phyloP scores from a whole-genome alignment of 306 rosid genomes.

The Quercus alba region DNA sequence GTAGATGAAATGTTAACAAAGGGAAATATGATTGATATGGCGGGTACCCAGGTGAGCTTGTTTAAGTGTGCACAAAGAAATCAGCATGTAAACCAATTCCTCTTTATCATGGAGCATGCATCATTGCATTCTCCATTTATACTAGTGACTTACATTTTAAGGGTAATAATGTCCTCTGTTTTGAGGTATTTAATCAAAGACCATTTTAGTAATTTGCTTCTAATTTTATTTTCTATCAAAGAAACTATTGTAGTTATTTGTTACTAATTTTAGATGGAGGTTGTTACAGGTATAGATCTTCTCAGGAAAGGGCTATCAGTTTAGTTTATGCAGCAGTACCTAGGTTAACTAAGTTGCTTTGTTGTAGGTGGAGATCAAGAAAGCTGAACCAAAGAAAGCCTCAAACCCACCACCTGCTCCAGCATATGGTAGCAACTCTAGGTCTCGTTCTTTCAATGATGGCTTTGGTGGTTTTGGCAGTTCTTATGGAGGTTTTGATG shows the following conservation, averaged over 20 bases:
- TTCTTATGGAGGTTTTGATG: slow-evolving; percentile 57
- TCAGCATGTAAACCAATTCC: slow-evolving; percentile 19
- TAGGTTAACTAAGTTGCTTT: slow-evolving; percentile 69
- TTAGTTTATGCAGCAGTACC: slow-evolving; percentile 30
- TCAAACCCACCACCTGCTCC: slow-evolving; percentile 63
- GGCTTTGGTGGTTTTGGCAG: slow-evolving; percentile 51
- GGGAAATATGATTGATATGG: slow-evolving; percentile 69
- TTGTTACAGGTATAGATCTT: slow-evolving; percentile 41
- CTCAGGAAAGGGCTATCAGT: slow-evolving; percentile 33
- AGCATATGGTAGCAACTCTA: slow-evolving; percentile 61
- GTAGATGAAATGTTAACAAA: slow-evolving; percentile 60
- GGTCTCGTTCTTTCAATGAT: slow-evolving; percentile 60
- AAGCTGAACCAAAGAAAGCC: slow-evolving; percentile 78
- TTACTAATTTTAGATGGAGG: slow-evolving; percentile 41
- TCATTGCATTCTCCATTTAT: slow-evolving; percentile 15
- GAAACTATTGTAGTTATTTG: slow-evolving; percentile 14
- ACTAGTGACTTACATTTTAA: slow-evolving; percentile 1
- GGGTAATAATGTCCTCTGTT: background rate
- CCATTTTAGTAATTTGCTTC: slow-evolving; percentile 16
- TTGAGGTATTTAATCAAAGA: slow-evolving; percentile 4
- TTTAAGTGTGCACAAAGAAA: slow-evolving; percentile 22
- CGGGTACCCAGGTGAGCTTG: slow-evolving; percentile 69
- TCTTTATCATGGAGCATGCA: slow-evolving; percentile 27
- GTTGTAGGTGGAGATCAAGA: slow-evolving; percentile 80
- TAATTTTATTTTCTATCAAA: slow-evolving; percentile 26